These are phyloP conservation scores for Diversispora epigaea DNA, from an alignment of 192 early-diverging fungal genomes.

Conservation along the genomic window DNA sequence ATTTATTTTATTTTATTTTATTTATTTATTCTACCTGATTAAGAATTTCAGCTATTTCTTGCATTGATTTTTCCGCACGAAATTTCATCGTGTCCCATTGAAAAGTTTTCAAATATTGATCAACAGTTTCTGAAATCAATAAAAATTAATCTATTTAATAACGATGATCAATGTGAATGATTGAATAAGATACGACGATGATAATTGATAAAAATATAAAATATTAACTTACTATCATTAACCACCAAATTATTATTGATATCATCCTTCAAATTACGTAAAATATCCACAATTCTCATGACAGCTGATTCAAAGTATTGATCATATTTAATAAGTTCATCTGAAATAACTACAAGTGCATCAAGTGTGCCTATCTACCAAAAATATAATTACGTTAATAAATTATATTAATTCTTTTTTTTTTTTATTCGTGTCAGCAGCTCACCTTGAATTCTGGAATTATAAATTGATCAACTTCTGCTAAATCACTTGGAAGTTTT, in stretches of 20 bases:
- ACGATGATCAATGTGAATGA: constrained; percentile 15
- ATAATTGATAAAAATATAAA: background rate
- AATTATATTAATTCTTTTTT: constrained; percentile 1
- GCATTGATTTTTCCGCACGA: constrained; percentile 86
- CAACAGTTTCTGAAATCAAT: constrained; percentile 69
- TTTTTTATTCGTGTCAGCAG: background rate
- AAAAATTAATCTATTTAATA: constrained; percentile 19
- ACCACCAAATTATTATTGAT: constrained; percentile 68
- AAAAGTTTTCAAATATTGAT: constrained; percentile 83
- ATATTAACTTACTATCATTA: constrained; percentile 71
- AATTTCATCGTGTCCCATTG: constrained; percentile 98
- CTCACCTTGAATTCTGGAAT: constrained; percentile 91
- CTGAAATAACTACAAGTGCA: constrained; percentile 87
- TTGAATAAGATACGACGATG: background rate
- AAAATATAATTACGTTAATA: background rate
- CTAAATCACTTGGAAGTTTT: constrained; percentile 68
- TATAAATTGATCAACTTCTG: constrained; percentile 81
- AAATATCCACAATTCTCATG: constrained; percentile 83
- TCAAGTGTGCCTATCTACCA: constrained; percentile 93
- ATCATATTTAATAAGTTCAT: constrained; percentile 91
- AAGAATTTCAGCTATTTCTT: constrained; percentile 79
- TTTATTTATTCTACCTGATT: constrained; percentile 56
- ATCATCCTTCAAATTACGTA: constrained; percentile 69
- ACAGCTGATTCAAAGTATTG: constrained; percentile 67
- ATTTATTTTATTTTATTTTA: background rate